A percentile compares a stretch with the other conserved stretches of the same genome.
phyloP scores from a whole-genome alignment of 495 filamentous ascomycete genomes.

The Bacidia rubella region DNA sequence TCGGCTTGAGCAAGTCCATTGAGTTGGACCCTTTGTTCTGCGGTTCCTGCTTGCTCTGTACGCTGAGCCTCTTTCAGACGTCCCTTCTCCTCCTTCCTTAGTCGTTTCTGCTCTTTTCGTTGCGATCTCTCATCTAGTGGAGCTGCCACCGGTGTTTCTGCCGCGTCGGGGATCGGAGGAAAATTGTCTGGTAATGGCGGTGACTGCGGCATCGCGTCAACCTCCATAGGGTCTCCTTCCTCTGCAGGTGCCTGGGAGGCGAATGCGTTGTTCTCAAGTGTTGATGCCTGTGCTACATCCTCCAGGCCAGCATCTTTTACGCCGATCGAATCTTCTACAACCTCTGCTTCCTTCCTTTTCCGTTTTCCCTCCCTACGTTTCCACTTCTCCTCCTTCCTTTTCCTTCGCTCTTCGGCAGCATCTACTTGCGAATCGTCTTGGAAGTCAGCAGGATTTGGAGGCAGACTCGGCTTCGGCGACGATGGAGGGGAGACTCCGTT shows the following conservation, averaged over 20 bases:
- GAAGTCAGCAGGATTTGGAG: not conserved
- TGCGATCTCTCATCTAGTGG: not conserved
- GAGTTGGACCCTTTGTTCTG: not conserved
- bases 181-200: too few relatives aligned
- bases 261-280: too few relatives aligned
- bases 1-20: not conserved
- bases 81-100: not conserved
- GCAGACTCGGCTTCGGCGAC: not conserved
- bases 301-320: not conserved
- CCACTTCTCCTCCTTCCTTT: constrained; percentile 1
- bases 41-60: not conserved
- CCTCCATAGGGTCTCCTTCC: too few relatives aligned
- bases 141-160: not conserved
- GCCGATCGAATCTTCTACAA: not conserved
- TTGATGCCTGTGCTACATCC: not conserved
- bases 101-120: not conserved
- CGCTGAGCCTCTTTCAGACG: not conserved
- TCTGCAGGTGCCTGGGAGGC: too few relatives aligned
- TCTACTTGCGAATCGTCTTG: not conserved
- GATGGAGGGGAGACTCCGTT: not conserved
- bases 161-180: not conserved
- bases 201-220: too few relatives aligned
- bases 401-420: not conserved
- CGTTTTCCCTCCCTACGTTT: not conserved
- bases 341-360: not conserved